Conservation (phyloP, 805 yeast species). For the Zygosaccharomyces lentus region DNA sequence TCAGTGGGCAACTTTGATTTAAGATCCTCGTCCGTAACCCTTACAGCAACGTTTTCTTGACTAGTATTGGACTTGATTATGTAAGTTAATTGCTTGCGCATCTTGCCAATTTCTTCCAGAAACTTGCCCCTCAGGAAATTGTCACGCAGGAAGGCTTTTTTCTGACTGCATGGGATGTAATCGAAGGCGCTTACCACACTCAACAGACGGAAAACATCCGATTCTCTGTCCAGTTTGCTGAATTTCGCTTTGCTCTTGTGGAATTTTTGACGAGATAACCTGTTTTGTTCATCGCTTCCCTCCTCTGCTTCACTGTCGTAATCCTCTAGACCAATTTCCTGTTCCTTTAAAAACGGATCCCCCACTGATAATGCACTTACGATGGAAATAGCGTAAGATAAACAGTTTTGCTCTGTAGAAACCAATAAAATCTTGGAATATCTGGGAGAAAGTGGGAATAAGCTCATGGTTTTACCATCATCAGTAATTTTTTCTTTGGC, state of each 20-base stretch:
- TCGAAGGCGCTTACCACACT: constrained; percentile 87
- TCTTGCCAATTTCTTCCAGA: constrained; percentile 79
- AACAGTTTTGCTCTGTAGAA: constrained; percentile 80
- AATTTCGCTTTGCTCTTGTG: constrained; percentile 57
- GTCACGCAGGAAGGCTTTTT: constrained; percentile 46
- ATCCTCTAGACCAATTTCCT: constrained; percentile 58
- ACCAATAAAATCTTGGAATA: constrained; percentile 85
- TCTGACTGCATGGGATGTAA: constrained; percentile 52
- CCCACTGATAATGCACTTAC: constrained; percentile 93
- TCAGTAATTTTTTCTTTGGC: constrained; percentile 57
- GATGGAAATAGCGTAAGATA: constrained; percentile 84
- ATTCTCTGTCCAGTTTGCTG: constrained; percentile 59
- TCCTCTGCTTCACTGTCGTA: constrained; percentile 22
- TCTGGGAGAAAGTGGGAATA: constrained; percentile 90
- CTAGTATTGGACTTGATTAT: constrained; percentile 66
- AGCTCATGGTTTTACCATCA: constrained; percentile 79
- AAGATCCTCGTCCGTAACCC: constrained; percentile 41
- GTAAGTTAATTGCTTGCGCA: constrained; percentile 73
- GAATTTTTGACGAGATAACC: constrained; percentile 47
- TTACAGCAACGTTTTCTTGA: constrained; percentile 54
- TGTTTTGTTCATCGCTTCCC: constrained; percentile 39
- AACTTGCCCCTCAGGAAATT: constrained; percentile 73
- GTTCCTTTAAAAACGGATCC: constrained; percentile 76
- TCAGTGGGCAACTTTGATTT: constrained; percentile 64
- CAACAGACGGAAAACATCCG: constrained; percentile 71